Conservation (phyloP, 441 rosid genomes). For the Adansonia rubrostipa region DNA sequence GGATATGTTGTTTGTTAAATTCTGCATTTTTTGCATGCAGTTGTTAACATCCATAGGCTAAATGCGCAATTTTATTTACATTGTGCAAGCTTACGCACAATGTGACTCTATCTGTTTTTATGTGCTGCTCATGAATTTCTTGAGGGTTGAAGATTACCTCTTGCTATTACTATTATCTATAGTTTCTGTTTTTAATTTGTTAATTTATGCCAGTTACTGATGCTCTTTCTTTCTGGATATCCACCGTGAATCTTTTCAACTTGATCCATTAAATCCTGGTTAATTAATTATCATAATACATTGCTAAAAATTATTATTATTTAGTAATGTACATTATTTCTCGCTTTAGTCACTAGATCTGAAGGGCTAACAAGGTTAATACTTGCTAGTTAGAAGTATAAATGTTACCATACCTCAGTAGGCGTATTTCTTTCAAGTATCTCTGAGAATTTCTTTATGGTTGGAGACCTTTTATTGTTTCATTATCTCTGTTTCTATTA, state of each 20-base stretch:
- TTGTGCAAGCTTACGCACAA: background rate
- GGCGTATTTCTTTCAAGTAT: background rate
- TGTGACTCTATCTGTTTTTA: background rate
- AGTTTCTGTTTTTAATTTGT: background rate
- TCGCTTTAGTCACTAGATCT: conserved; percentile 5
- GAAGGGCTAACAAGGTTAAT: background rate
- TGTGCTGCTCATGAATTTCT: background rate
- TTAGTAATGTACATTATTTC: background rate
- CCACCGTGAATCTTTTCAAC: background rate
- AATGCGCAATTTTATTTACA: background rate
- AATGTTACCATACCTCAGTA: background rate
- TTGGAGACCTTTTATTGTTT: background rate
- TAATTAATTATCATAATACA: background rate
- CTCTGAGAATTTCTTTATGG: conserved; percentile 5
- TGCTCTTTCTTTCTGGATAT: background rate
- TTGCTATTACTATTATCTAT: background rate
- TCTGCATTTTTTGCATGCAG: background rate
- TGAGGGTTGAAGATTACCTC: background rate
- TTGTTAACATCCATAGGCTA: background rate
- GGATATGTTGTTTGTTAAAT: conserved; percentile 15
- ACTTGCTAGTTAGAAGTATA: conserved; percentile 3
- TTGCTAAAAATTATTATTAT: background rate
- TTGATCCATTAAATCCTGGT: background rate
- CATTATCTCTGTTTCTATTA: conserved; percentile 6
- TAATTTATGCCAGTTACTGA: background rate